Base-by-base conservation (phyloP, 2,329 filamentous ascomycete genomes). In the Fusarium hainanense region DNA sequence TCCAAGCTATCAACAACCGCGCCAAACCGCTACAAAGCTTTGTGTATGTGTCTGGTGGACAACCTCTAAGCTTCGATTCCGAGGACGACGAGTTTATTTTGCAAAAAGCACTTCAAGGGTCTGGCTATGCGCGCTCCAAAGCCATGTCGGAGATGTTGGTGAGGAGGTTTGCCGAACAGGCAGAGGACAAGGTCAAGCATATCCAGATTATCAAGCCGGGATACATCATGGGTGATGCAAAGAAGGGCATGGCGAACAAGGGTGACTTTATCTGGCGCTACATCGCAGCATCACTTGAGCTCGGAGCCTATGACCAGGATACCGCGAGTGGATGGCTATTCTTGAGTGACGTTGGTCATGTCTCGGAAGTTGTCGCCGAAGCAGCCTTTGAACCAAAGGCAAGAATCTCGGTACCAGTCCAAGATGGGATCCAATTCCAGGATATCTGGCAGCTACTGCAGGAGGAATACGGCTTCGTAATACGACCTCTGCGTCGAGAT, bases 181-280 rank as follows among this genome's bases (percentile, higher is more conserved):
- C 34, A 52, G 4, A 18, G 7, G n/a, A 18, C 8, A 52, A 52
- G n/a, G 49, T 52, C 4, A 52, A 42, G 13, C 34, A 52, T 21
- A 28, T 52, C 8, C 49, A 52, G 9, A 21, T 52, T 12, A 41
- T 52, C 8, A 52, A 41, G 23, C 34, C 34, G 13, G 34, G 49
- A 20, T 52, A 40, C n/a, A 42, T 52, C 23, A 42, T 52, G 21
- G 49, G 49, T 16, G 49, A 52, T 30, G 18, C 25, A 8, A 41
- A 42, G n/a, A 40, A 4, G 8, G 49, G 49, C 4, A 18, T 52
- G 18, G 49, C 49, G 8, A 52, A 41, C 7, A 52, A 41, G 34
- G 23, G 34, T n/a, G 49, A 52, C 34, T 52, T 52, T 21, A 52
- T 52, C 34, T 52, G 49, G 49, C 49, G 49, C 32, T 52, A 52